Percentiles rank a stretch among this genome's conserved stretches.
phyloP scores from a whole-genome alignment of 106 monocot genomes.

The Platanthera guangdongensis region DNA sequence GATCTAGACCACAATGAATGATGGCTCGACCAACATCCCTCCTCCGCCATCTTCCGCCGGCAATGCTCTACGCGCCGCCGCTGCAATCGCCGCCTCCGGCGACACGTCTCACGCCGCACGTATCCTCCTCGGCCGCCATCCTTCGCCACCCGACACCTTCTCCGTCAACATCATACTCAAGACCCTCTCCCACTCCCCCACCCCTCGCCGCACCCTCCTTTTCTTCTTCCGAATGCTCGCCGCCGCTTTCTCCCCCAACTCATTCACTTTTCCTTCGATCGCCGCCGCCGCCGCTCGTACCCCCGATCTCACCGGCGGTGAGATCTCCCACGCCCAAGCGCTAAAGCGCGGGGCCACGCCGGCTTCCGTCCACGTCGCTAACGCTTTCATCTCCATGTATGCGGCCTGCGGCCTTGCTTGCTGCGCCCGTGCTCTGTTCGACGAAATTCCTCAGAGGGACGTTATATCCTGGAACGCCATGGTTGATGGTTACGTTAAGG shows the following conservation, averaged over 20 bases:
- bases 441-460: slow-evolving; percentile 23
- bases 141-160: slow-evolving; percentile 15
- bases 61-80: not conserved
- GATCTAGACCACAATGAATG: slow-evolving; percentile 5
- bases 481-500: slow-evolving; percentile 16
- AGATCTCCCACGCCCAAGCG: slow-evolving; percentile 19
- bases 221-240: slow-evolving; percentile 17
- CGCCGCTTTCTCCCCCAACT: slow-evolving; percentile 19
- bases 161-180: slow-evolving; percentile 18
- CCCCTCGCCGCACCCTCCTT: slow-evolving; percentile 6
- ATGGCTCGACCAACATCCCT: not conserved
- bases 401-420: slow-evolving; percentile 12
- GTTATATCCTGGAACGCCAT: slow-evolving; percentile 29
- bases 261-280: slow-evolving; percentile 30
- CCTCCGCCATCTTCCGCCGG: not conserved
- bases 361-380: slow-evolving; percentile 4
- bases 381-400: slow-evolving; percentile 31
- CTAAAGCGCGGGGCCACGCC: slow-evolving; percentile 17
- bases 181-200: slow-evolving; percentile 9
- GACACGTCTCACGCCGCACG: not conserved
- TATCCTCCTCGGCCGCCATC: slow-evolving; percentile 17
- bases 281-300: slow-evolving; percentile 10
- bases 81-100: not conserved
- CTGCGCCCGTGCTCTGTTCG: slow-evolving; percentile 24
- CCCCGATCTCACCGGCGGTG: slow-evolving; percentile 1